Evolutionary conservation across 805 yeast genomes (phyloP).

Genomic region (Scheffersomyces spartinae): DNA sequence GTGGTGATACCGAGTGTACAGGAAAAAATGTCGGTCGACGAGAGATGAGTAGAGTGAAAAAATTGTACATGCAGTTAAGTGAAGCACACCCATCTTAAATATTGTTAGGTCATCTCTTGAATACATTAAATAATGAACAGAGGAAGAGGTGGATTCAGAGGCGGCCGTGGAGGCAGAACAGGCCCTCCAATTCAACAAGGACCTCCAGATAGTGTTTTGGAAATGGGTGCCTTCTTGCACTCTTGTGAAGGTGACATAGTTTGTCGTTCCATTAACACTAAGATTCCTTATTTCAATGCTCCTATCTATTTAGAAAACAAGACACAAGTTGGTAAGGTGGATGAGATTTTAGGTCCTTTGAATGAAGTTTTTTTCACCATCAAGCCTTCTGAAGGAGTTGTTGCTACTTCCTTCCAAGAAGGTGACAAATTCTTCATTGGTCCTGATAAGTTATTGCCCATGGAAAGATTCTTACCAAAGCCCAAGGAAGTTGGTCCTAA

Average conservation of each 20-base stretch:
- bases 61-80: no score
- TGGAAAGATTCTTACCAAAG: slow-evolving; percentile 95
- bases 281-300: slow-evolving; percentile 96
- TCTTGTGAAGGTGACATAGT: slow-evolving; percentile 96
- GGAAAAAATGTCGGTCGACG: no score
- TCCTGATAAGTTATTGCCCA: slow-evolving; percentile 87
- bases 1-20: no score
- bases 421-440: slow-evolving; percentile 96
- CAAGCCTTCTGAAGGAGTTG: slow-evolving; percentile 93
- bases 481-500: slow-evolving; percentile 83
- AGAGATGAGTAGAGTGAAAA: no score
- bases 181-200: slow-evolving; percentile 69
- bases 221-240: slow-evolving; percentile 88
- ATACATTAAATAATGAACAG: slow-evolving; percentile 38
- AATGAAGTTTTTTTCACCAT: slow-evolving; percentile 97
- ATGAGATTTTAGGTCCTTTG: slow-evolving; percentile 94
- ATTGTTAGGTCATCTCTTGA: neutral
- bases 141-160: slow-evolving; percentile 58
- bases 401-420: slow-evolving; percentile 82
- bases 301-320: slow-evolving; percentile 96
- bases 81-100: no score
- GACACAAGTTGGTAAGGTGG: slow-evolving; percentile 93
- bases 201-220: slow-evolving; percentile 91
- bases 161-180: slow-evolving; percentile 58
- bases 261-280: slow-evolving; percentile 87